Base-by-base conservation (phyloP, 495 filamentous ascomycete species). In the Trypethelium eluteriae region DNA sequence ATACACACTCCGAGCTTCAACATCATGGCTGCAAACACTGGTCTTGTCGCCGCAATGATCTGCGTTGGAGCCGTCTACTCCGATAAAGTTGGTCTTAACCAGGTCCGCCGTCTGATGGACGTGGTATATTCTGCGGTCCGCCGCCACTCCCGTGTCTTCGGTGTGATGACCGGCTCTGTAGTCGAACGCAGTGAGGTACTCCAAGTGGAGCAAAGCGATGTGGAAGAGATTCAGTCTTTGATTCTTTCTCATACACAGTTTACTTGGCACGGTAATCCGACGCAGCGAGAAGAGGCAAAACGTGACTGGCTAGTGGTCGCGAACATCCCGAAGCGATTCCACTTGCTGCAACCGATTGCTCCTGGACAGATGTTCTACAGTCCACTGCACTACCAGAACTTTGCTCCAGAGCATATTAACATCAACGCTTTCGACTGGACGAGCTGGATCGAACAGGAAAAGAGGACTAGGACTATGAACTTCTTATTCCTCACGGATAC, bases 41-140 rank as follows among this genome's bases (percentile, higher is more conserved):
- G 84, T 35, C 77, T 89, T 25, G 71, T 88, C 41, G 75, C 87
- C 16, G 79, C 81, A 25, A 86, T 89, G 79, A 81, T 89, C 65
- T 86, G 82, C 67, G 78, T 88, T 67, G 86, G 87, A 18, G 86
- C 86, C 38, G 86, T 87, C 36, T 89, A 89, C 73, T 88, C 86
- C 35, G 75, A 83, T 61, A 77, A 76, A 44, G 72, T 86, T 16
- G 74, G 76, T 2, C 73, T 83, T 16, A 72, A 77, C 36, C 79
- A 86, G 67, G 82, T 86, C 63, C 81, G 86, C 49, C 80, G 82
- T 66, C 73, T 88, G 67, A 86, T 85, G 75, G 82, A 88, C 53
- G 75, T 81, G 41, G 74, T 83, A 2, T 80, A 79, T 38, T 69
- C 74, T 16, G 81, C 80, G 2, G 76, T 85, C 64, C 79, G 83